phyloP scores from a whole-genome alignment of 495 filamentous ascomycete genomes.

The Amniculicola lignicola region DNA sequence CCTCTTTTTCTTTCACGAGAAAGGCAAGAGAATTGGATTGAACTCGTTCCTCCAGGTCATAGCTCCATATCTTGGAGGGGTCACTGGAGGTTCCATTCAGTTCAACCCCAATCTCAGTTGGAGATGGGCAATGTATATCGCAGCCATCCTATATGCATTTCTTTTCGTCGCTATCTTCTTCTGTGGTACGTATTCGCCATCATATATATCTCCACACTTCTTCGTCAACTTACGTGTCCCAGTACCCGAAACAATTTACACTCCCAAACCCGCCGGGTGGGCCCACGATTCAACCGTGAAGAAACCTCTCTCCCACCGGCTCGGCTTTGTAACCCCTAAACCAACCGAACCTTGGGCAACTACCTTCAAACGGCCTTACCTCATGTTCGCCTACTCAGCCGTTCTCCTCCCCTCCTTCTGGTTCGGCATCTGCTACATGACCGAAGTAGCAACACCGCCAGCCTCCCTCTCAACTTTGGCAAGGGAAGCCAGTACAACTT shows the following conservation, averaged over 20 bases:
- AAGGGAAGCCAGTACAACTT: constrained; percentile 8
- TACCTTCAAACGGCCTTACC: constrained; percentile 1
- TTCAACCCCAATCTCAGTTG: constrained; percentile 1
- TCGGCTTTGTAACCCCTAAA: constrained; percentile 7
- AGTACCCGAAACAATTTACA: neutral
- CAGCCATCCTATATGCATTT: constrained; percentile 3
- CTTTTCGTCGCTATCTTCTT: constrained; percentile 3
- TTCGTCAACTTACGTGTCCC: neutral
- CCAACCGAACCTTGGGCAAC: neutral
- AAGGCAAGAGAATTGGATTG: constrained; percentile 6
- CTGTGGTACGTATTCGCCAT: neutral
- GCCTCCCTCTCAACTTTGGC: constrained; percentile 15
- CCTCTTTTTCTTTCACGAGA: constrained; percentile 9
- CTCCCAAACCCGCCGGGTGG: neutral
- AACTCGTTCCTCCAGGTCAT: constrained; percentile 7
- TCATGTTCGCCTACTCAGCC: constrained; percentile 13
- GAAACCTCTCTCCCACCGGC: neutral
- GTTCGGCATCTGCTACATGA: constrained; percentile 8
- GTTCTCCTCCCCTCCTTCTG: constrained; percentile 10
- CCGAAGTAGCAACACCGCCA: constrained; percentile 14
- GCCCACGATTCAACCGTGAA: neutral
- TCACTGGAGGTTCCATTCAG: neutral
- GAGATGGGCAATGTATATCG: constrained; percentile 13
- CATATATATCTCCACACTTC: neutral
- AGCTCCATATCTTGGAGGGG: constrained; percentile 6